These are phyloP conservation scores for Mycocentrospora acerina DNA, from an alignment of 2,329 filamentous ascomycete genomes.

Conservation along the genomic window DNA sequence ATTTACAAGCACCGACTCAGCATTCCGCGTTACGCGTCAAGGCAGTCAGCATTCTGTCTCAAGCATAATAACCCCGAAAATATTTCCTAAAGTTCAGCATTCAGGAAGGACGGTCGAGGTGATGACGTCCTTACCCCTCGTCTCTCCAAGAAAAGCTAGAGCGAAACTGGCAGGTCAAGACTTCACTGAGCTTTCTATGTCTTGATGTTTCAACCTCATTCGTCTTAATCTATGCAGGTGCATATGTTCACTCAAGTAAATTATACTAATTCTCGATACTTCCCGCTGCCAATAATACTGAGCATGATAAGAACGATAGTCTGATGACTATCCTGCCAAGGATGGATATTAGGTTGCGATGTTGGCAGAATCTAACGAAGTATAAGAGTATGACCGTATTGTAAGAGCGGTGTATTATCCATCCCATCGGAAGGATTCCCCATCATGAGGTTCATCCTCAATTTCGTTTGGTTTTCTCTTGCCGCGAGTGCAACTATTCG, in stretches of 20 bases:
- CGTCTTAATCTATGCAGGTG: background rate
- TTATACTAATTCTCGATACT: background rate
- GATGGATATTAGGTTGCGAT: background rate
- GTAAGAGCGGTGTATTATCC: background rate
- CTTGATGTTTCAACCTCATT: background rate
- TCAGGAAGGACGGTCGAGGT: no score
- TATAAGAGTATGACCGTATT: no score
- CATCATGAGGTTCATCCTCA: slow-evolving; percentile 18
- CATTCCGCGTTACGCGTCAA: no score
- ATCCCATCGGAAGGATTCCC: background rate
- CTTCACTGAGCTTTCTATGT: no score
- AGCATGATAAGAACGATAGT: background rate
- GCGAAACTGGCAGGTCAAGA: background rate
- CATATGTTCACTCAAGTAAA: background rate
- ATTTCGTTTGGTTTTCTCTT: slow-evolving; percentile 16
- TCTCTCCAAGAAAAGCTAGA: background rate
- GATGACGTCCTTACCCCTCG: no score
- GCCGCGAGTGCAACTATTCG: slow-evolving; percentile 19
- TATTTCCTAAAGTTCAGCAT: no score
- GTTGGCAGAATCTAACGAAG: background rate
- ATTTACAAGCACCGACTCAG: no score
- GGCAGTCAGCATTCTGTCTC: no score
- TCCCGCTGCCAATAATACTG: background rate
- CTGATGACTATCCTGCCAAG: background rate
- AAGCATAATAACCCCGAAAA: no score